phyloP scores from a whole-genome alignment of 176 grass and related monocot genomes.

The Cenchrus americanus region DNA sequence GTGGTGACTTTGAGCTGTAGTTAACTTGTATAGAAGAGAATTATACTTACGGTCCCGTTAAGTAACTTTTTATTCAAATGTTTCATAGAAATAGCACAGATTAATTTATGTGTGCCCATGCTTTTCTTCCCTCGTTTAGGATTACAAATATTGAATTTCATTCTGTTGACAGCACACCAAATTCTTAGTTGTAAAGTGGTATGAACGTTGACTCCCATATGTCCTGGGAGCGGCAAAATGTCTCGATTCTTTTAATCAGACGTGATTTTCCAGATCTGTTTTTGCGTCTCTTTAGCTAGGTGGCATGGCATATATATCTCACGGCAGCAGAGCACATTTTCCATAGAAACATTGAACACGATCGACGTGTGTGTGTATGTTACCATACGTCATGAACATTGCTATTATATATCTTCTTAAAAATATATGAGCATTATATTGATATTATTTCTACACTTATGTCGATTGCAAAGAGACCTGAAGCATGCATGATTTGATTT shows the following conservation, averaged over 20 bases:
- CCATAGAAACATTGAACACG: background rate
- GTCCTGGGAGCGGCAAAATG: background rate
- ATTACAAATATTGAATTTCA: background rate
- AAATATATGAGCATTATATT: no score
- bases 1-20: background rate
- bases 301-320: background rate
- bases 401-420: no score
- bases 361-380: background rate
- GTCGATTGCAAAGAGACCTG: no score
- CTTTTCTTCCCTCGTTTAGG: background rate
- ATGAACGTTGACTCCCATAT: conserved; percentile 16
- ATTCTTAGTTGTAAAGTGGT: background rate
- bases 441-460: no score
- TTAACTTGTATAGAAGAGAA: no score
- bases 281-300: background rate
- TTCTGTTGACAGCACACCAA: background rate
- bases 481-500: no score
- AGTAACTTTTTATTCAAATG: background rate
- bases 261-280: background rate
- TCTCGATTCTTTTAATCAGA: background rate
- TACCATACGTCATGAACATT: no score
- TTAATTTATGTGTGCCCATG: background rate
- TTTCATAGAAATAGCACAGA: no score
- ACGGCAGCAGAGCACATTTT: background rate
- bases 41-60: no score